Conservation (phyloP, 305 asterid genomes). For the Fraxinus velutina region DNA sequence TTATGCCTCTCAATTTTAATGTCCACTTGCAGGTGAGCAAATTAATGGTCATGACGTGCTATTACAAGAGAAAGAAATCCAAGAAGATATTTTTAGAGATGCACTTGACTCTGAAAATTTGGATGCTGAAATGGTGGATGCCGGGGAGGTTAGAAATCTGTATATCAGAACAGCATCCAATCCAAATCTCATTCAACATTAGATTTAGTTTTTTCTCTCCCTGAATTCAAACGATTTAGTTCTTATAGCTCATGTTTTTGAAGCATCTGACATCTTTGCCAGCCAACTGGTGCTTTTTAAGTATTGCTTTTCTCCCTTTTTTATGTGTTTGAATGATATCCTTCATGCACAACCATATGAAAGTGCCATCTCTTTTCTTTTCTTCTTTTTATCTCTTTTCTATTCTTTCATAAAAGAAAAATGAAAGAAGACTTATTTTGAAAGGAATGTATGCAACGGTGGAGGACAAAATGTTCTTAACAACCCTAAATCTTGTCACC, state of each 20-base stretch:
- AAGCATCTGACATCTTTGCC: not conserved
- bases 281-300: not conserved
- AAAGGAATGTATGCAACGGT: not conserved
- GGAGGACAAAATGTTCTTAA: not conserved
- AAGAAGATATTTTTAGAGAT: constrained; percentile 34
- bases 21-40: constrained; percentile 38
- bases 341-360: not conserved
- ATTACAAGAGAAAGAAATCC: constrained; percentile 45
- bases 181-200: constrained; percentile 16
- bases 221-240: not conserved
- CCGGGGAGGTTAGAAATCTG: constrained; percentile 48
- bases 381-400: not conserved
- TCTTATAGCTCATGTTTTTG: not conserved
- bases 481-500: not conserved
- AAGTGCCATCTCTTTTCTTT: not conserved
- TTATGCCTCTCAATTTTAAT: not conserved
- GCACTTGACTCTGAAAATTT: constrained; percentile 39
- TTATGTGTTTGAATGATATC: not conserved
- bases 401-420: not conserved
- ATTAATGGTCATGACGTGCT: constrained; percentile 29
- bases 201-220: constrained; percentile 12
- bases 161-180: constrained; percentile 19
- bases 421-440: not conserved
- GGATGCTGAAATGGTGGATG: constrained; percentile 32
- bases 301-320: not conserved